Conservation (phyloP, 169 alveolate species). For the Plasmodium vinckei region DNA sequence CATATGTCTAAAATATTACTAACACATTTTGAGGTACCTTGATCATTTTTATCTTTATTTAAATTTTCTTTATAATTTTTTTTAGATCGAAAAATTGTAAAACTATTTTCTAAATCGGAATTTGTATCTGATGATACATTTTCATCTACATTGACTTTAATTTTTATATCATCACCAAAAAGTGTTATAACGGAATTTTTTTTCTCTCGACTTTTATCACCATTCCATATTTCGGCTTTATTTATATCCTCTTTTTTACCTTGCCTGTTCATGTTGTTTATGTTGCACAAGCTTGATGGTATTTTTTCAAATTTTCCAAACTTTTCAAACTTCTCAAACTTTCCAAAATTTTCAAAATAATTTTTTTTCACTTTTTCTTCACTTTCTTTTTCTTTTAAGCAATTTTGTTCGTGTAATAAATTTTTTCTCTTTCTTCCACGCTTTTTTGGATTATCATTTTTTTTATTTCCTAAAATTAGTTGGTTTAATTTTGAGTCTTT, state of each 20-base stretch:
- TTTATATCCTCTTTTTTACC: not conserved
- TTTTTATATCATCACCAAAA: conserved; percentile 42
- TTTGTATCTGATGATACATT: not conserved
- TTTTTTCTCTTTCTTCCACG: not conserved
- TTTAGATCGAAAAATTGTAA: not conserved
- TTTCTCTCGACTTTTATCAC: conserved; percentile 1
- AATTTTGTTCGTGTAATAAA: not conserved
- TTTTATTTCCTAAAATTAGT: too few relatives aligned
- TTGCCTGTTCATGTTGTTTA: not conserved
- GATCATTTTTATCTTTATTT: not conserved
- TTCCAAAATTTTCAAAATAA: too few relatives aligned
- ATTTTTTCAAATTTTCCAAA: too few relatives aligned
- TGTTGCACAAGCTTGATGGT: too few relatives aligned
- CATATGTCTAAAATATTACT: not conserved
- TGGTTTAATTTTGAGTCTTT: too few relatives aligned
- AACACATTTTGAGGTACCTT: not conserved
- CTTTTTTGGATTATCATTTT: not conserved
- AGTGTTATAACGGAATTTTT: conserved; percentile 29
- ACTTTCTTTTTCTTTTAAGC: not conserved
- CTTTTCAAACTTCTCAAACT: too few relatives aligned
- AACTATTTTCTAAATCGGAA: conserved; percentile 21
- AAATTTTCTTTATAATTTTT: not conserved
- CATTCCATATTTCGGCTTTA: not conserved
- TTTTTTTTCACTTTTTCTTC: not conserved
- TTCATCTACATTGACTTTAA: conserved; percentile 40